Evolutionary conservation across 805 yeast genomes (phyloP).

Genomic region (Candida tibetensis): DNA sequence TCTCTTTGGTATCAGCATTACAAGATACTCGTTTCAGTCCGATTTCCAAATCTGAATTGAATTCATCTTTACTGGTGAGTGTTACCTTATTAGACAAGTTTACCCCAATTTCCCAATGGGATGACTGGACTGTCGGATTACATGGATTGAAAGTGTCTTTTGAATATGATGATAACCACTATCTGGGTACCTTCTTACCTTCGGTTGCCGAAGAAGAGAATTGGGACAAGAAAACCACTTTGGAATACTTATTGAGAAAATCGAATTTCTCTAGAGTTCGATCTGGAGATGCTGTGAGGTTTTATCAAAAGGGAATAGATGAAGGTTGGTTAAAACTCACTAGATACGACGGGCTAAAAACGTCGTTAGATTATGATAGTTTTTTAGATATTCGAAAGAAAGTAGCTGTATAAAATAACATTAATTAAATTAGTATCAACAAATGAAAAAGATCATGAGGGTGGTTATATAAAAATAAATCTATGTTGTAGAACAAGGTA

Average conservation of each 20-base stretch:
- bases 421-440: neutral
- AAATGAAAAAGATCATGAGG: neutral
- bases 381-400: slow-evolving; percentile 12
- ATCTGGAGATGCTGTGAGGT: slow-evolving; percentile 9
- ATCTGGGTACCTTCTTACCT: slow-evolving; percentile 84
- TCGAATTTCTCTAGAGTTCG: slow-evolving; percentile 48
- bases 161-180: slow-evolving; percentile 32
- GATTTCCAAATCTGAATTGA: slow-evolving; percentile 52
- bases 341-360: slow-evolving; percentile 37
- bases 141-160: slow-evolving; percentile 76
- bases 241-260: slow-evolving; percentile 67
- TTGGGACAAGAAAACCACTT: slow-evolving; percentile 73
- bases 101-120: slow-evolving; percentile 46
- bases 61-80: slow-evolving; percentile 46
- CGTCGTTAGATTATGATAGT: slow-evolving; percentile 23
- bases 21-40: slow-evolving; percentile 79
- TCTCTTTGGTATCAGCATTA: slow-evolving; percentile 61
- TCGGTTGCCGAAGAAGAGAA: slow-evolving; percentile 85
- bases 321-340: slow-evolving; percentile 35
- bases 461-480: neutral
- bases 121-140: slow-evolving; percentile 77
- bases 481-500: neutral
- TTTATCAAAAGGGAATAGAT: slow-evolving; percentile 26
- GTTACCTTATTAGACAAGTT: slow-evolving; percentile 67
- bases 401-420: neutral